These are phyloP conservation scores for bread wheat (Triticum aestivum) DNA, from an alignment of 176 grass and related monocot species.

Conservation along the genomic window DNA sequence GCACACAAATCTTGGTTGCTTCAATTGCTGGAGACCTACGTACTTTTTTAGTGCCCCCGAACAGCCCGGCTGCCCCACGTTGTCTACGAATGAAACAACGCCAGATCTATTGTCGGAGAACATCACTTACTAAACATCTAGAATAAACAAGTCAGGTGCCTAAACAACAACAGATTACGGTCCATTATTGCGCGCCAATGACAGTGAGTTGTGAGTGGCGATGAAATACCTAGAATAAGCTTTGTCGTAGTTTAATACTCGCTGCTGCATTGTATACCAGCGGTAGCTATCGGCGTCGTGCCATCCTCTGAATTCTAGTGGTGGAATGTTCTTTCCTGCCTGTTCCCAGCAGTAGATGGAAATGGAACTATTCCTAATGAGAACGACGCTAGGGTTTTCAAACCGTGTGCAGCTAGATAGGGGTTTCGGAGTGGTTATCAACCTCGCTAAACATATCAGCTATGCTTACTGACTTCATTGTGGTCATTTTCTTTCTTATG, in stretches of 20 bases:
- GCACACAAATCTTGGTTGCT: neutral
- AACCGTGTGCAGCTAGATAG: neutral
- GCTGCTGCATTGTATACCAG: constrained; percentile 1
- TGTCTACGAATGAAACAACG: neutral
- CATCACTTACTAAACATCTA: no score
- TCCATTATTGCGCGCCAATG: constrained; percentile 30
- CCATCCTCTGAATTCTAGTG: neutral
- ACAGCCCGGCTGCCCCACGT: neutral
- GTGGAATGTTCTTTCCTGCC: neutral
- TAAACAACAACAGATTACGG: neutral
- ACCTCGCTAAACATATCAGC: neutral
- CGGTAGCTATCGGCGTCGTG: constrained; percentile 3
- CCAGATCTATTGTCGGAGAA: constrained; percentile 10
- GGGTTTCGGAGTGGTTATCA: neutral
- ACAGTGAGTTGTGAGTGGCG: constrained; percentile 16
- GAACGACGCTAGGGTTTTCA: neutral
- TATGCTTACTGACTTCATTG: neutral
- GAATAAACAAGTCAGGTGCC: constrained; percentile 27
- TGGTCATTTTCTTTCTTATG: neutral
- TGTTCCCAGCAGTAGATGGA: neutral
- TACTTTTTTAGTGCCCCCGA: no score
- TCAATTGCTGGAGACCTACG: neutral
- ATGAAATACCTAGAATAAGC: no score
- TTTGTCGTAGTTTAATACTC: neutral
- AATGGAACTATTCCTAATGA: neutral